These are phyloP conservation scores for Phytophthora pistaciae DNA, from an alignment of 352 stramenopile species.

Conservation along the genomic window DNA sequence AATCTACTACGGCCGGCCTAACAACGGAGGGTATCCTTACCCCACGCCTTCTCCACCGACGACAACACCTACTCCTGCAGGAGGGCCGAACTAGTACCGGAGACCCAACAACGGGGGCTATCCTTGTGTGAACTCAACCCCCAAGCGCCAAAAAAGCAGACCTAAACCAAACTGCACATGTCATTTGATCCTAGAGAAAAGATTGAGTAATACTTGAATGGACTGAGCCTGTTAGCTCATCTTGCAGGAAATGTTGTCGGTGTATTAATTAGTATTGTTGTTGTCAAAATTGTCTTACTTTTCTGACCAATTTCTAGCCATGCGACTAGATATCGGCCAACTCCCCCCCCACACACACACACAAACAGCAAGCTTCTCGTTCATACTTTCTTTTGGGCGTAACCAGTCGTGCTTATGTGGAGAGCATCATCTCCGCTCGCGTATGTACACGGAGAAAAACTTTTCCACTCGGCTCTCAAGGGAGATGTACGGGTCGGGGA, in stretches of 20 bases:
- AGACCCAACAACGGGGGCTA: conserved; percentile 23
- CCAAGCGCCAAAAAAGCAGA: not conserved
- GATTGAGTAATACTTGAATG: too few relatives aligned
- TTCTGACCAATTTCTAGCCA: too few relatives aligned
- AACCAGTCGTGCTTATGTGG: too few relatives aligned
- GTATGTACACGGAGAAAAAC: conserved; percentile 78
- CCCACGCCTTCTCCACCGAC: conserved; percentile 1
- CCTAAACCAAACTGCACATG: not conserved
- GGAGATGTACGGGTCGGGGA: conserved; percentile 79
- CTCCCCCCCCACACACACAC: too few relatives aligned
- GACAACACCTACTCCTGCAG: not conserved
- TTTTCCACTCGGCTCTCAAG: conserved; percentile 82
- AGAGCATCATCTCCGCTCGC: conserved; percentile 20
- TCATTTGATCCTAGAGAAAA: not conserved
- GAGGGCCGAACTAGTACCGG: not conserved
- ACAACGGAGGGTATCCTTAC: conserved; percentile 27
- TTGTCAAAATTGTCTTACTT: too few relatives aligned
- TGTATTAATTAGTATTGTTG: too few relatives aligned
- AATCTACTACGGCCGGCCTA: conserved; percentile 21
- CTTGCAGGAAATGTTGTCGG: too few relatives aligned
- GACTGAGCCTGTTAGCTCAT: too few relatives aligned
- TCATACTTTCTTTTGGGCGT: too few relatives aligned
- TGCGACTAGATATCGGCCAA: too few relatives aligned
- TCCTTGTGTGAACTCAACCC: conserved; percentile 6
- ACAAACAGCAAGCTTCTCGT: too few relatives aligned